These are phyloP conservation scores for Nicotiana noctiflora DNA, from an alignment of 257 asterid genomes.

Conservation along the genomic window DNA sequence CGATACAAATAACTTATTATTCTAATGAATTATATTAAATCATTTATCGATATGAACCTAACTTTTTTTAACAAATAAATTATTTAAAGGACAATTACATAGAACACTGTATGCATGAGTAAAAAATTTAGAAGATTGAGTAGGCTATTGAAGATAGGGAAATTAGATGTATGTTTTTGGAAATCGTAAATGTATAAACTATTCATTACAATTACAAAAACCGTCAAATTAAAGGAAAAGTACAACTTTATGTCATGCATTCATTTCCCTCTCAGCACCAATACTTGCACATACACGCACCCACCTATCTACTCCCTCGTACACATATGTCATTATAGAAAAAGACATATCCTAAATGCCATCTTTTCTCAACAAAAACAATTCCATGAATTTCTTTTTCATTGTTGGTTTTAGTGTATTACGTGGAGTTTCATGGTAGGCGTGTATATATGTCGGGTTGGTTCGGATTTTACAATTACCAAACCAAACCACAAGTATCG, in stretches of 20 bases:
- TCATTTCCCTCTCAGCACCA: neutral
- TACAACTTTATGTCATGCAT: neutral
- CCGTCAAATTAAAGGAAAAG: neutral
- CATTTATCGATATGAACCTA: too few species aligned
- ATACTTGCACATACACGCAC: neutral
- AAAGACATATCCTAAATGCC: neutral
- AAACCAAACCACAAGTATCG: too few species aligned
- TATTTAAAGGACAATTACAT: too few species aligned
- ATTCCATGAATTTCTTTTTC: neutral
- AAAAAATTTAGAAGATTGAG: neutral
- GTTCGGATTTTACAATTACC: too few species aligned
- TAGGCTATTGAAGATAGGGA: neutral
- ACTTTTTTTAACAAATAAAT: too few species aligned
- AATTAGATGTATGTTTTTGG: neutral
- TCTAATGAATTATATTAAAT: too few species aligned
- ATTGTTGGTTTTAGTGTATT: neutral
- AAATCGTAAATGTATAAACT: neutral
- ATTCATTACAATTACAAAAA: neutral
- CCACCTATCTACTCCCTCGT: neutral
- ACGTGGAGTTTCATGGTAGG: neutral
- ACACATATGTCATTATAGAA: neutral
- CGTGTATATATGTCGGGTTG: too few species aligned
- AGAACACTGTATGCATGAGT: neutral
- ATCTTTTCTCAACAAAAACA: neutral
- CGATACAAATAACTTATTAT: too few species aligned